Conservation (phyloP, 2,329 filamentous ascomycete genomes). For the Cladophialophora exuberans region DNA sequence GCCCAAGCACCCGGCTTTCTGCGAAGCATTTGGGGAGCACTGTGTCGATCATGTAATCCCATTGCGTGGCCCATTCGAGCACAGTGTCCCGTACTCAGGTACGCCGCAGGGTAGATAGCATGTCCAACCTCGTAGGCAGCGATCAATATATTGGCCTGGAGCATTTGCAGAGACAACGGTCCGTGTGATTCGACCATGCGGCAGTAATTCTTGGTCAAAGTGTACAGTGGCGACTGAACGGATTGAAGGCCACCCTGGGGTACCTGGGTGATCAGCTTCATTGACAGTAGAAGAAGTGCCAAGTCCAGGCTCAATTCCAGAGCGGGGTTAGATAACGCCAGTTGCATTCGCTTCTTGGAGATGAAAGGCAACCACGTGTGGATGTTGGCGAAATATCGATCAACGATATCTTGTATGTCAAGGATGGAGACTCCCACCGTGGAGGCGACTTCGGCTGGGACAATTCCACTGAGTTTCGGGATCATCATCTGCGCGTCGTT, state of each 20-base stretch:
- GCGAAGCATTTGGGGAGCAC: conserved; percentile 29
- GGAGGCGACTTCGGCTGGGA: conserved; percentile 27
- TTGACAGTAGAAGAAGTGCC: conserved; percentile 36
- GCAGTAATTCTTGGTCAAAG: conserved; percentile 36
- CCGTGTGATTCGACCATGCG: conserved; percentile 34
- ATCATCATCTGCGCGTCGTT: conserved; percentile 20
- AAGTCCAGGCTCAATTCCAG: conserved; percentile 34
- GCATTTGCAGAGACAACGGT: conserved; percentile 33
- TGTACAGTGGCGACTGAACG: conserved; percentile 33
- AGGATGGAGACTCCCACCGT: conserved; percentile 30
- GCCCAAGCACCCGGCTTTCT: conserved; percentile 31
- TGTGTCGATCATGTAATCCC: conserved; percentile 30
- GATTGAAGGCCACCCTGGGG: conserved; percentile 17
- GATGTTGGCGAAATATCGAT: conserved; percentile 32
- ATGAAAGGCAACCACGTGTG: conserved; percentile 36
- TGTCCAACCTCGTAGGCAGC: conserved; percentile 40
- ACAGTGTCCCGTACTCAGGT: conserved; percentile 35
- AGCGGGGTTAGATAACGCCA: conserved; percentile 29
- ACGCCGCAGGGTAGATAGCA: conserved; percentile 43
- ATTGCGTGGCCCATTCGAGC: conserved; percentile 31
- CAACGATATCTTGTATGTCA: conserved; percentile 30
- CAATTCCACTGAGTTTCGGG: conserved; percentile 16
- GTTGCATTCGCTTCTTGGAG: conserved; percentile 30
- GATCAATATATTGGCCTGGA: conserved; percentile 40
- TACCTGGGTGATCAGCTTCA: conserved; percentile 36